Percentiles rank a stretch among this genome's conserved stretches.
These are phyloP conservation scores for Xylogone sp. DNA, from an alignment of 2,329 filamentous ascomycete species.

Conservation along the genomic window DNA sequence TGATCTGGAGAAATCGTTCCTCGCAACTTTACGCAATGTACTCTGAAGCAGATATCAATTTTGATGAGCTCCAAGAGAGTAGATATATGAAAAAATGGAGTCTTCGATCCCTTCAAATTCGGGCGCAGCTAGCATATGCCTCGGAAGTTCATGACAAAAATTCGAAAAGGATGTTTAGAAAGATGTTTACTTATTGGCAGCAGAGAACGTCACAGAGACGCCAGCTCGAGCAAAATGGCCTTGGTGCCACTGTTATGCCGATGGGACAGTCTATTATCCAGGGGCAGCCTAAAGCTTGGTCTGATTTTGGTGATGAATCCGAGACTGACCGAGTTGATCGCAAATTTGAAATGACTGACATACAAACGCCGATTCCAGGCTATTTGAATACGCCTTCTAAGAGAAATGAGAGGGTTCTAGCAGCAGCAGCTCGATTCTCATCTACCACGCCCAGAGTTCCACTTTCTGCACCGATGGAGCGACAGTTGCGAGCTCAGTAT, in stretches of 20 bases:
- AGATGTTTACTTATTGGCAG: slow-evolving; percentile 28
- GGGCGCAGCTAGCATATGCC: slow-evolving; percentile 21
- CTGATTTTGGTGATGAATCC: slow-evolving; percentile 24
- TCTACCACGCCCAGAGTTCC: slow-evolving; percentile 41
- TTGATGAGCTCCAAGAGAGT: slow-evolving; percentile 22
- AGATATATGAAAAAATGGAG: slow-evolving; percentile 27
- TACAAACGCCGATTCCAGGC: slow-evolving; percentile 18
- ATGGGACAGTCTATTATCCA: slow-evolving; percentile 9
- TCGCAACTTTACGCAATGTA: slow-evolving; percentile 18
- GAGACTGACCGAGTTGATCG: slow-evolving; percentile 17
- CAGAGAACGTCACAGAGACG: slow-evolving; percentile 20
- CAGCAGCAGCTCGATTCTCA: slow-evolving; percentile 33
- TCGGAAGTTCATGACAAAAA: slow-evolving; percentile 26
- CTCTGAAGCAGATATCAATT: slow-evolving; percentile 22
- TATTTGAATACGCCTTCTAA: slow-evolving; percentile 41
- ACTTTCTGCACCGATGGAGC: slow-evolving; percentile 39
- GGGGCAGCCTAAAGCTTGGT: slow-evolving; percentile 21
- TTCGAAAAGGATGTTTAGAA: slow-evolving; percentile 26
- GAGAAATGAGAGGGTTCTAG: slow-evolving; percentile 36
- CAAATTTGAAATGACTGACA: slow-evolving; percentile 14
- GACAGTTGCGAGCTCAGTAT: slow-evolving; percentile 28
- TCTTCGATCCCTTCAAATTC: slow-evolving; percentile 21
- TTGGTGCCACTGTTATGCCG: neutral
- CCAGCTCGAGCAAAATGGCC: slow-evolving; percentile 7
- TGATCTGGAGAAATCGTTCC: slow-evolving; percentile 20